Conservation (phyloP, 2,329 filamentous ascomycete genomes). For the Xylaria hypoxylon region DNA sequence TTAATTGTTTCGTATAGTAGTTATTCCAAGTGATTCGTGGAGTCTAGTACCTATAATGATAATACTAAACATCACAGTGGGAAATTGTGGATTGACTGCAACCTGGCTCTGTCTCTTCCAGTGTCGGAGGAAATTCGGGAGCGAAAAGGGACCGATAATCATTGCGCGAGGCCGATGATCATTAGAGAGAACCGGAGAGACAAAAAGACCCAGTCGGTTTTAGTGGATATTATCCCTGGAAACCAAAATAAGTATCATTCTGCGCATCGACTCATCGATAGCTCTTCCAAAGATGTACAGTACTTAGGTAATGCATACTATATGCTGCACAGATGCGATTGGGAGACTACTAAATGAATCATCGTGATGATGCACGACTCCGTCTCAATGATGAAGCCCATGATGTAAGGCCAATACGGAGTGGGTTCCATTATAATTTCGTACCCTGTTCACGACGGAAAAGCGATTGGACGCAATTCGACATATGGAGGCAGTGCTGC, state of each 20-base stretch:
- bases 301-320: constrained; percentile 9
- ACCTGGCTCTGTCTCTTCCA: no score
- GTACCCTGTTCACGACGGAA: constrained; percentile 17
- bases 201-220: no score
- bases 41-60: background rate
- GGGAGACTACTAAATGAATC: constrained; percentile 19
- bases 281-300: constrained; percentile 4
- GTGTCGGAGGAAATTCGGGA: constrained; percentile 30
- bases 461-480: constrained; percentile 34
- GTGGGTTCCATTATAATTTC: constrained; percentile 15
- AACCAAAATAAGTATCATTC: constrained; percentile 1
- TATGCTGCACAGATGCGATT: constrained; percentile 3
- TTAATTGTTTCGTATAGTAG: constrained; percentile 9
- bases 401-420: constrained; percentile 12
- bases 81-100: no score
- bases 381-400: constrained; percentile 15
- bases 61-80: background rate
- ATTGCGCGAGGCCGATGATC: constrained; percentile 2
- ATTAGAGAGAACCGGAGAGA: background rate
- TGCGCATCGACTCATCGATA: background rate
- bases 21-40: background rate
- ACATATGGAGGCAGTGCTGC: constrained; percentile 36
- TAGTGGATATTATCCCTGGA: no score
- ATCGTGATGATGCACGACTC: constrained; percentile 27
- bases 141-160: constrained; percentile 22